phyloP scores from a whole-genome alignment of 106 monocot genomes.

The Hemerocallis citrina region DNA sequence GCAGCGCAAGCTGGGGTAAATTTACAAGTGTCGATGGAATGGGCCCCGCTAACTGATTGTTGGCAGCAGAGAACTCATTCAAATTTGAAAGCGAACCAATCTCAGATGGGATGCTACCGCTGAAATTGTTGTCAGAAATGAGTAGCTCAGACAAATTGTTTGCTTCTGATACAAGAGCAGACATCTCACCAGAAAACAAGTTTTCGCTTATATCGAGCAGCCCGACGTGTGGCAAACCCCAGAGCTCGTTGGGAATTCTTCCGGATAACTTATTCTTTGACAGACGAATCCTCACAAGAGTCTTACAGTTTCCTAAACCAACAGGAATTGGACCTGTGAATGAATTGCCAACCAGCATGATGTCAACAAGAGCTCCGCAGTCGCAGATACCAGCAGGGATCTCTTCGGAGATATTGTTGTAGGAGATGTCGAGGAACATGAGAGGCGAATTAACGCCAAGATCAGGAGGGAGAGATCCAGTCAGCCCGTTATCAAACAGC shows the following conservation, averaged over 20 bases:
- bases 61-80: constrained; percentile 28
- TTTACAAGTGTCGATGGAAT: constrained; percentile 37
- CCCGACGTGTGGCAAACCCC: constrained; percentile 30
- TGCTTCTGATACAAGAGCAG: constrained; percentile 14
- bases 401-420: constrained; percentile 44
- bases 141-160: constrained; percentile 30
- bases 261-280: constrained; percentile 34
- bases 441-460: constrained; percentile 40
- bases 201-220: constrained; percentile 31
- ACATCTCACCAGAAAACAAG: constrained; percentile 23
- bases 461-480: constrained; percentile 43
- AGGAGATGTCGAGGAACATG: constrained; percentile 39
- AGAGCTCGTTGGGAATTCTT: constrained; percentile 19
- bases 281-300: constrained; percentile 8
- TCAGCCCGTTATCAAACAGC: constrained; percentile 49
- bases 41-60: constrained; percentile 45
- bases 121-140: constrained; percentile 36
- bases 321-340: constrained; percentile 9
- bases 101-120: constrained; percentile 43
- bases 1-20: constrained; percentile 25
- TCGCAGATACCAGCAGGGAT: constrained; percentile 54
- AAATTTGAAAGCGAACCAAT: constrained; percentile 27
- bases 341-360: constrained; percentile 36
- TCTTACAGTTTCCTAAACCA: constrained; percentile 4
- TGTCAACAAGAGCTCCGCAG: constrained; percentile 25